These are phyloP conservation scores for Aspergillus pseudonomiae DNA, from an alignment of 2,329 filamentous ascomycete genomes.

Conservation along the genomic window DNA sequence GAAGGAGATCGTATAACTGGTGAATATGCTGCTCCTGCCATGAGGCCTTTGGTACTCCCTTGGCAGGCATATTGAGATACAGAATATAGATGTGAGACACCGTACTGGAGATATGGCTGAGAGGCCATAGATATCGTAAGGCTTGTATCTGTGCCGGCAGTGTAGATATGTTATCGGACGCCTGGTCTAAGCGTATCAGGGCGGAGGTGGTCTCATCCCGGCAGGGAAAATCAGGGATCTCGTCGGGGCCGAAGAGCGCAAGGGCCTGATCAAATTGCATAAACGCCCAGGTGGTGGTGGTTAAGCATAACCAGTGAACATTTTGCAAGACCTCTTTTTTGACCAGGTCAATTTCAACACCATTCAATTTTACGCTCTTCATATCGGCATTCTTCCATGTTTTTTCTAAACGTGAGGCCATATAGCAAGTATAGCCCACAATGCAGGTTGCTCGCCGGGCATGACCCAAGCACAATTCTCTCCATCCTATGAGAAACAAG, in stretches of 20 bases:
- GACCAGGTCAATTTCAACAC: constrained; percentile 45
- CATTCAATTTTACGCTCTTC: constrained; percentile 44
- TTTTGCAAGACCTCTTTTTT: constrained; percentile 46
- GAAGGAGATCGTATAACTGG: constrained; percentile 10
- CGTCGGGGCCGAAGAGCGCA: constrained; percentile 18
- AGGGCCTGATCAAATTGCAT: constrained; percentile 38
- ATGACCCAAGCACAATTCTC: constrained; percentile 9
- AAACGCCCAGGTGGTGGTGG: constrained; percentile 44
- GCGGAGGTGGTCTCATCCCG: constrained; percentile 22
- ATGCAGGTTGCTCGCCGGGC: constrained; percentile 40
- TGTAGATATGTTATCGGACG: constrained; percentile 21
- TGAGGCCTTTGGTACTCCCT: background rate
- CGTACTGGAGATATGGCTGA: constrained; percentile 11
- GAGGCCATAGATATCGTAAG: constrained; percentile 9
- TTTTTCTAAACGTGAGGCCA: constrained; percentile 38
- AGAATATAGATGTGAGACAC: constrained; percentile 9
- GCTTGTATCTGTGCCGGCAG: constrained; percentile 9
- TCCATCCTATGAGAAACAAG: constrained; percentile 9
- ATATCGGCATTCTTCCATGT: constrained; percentile 22
- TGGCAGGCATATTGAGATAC: constrained; percentile 5
- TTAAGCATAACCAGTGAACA: constrained; percentile 46
- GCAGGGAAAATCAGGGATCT: constrained; percentile 22
- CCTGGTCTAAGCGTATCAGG: constrained; percentile 20
- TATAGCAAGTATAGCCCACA: constrained; percentile 36
- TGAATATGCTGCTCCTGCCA: constrained; percentile 13